phyloP scores from a whole-genome alignment of 2,329 filamentous ascomycete genomes.

The Bipolaris oryzae region DNA sequence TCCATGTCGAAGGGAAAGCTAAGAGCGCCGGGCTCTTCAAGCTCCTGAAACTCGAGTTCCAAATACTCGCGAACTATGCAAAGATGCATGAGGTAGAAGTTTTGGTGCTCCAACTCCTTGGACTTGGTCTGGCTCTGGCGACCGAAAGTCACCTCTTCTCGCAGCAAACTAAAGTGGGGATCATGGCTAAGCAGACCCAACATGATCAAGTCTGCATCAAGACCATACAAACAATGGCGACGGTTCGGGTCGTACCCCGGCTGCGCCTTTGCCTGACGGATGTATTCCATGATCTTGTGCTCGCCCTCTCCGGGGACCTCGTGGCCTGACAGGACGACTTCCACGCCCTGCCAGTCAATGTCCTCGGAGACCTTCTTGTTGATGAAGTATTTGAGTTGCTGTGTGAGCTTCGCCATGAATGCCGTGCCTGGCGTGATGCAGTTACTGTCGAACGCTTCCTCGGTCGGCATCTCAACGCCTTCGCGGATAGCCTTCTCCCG shows the following conservation, averaged over 20 bases:
- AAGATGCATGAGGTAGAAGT: conserved; percentile 96
- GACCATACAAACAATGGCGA: conserved; percentile 93
- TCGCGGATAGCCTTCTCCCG: conserved; percentile 90
- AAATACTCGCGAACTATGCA: conserved; percentile 98
- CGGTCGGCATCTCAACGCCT: conserved; percentile 90
- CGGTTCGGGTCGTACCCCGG: conserved; percentile 90
- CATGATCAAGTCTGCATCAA: conserved; percentile 99
- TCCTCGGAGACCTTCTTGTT: conserved; percentile 99
- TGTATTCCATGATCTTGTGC: conserved; percentile 99
- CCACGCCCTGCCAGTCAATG: conserved; percentile 94
- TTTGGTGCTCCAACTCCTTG: conserved; percentile 97
- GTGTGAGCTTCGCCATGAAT: conserved; percentile 96
- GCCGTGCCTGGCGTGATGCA: conserved; percentile 97
- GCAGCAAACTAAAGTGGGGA: conserved; percentile 94
- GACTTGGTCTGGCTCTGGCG: conserved; percentile 85
- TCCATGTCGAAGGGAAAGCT: conserved; percentile 90
- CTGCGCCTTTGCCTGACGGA: conserved; percentile 95
- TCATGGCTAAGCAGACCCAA: conserved; percentile 95
- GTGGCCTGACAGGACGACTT: conserved; percentile 94
- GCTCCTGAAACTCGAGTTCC: conserved; percentile 93
- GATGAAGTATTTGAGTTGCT: conserved; percentile 96
- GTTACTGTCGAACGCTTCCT: conserved; percentile 97
- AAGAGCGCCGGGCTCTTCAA: conserved; percentile 74
- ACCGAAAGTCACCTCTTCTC: conserved; percentile 98
- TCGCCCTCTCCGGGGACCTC: conserved; percentile 98